Evolutionary conservation across 2,329 filamentous ascomycete species (phyloP).

Genomic region (Thyridium curvatum): DNA sequence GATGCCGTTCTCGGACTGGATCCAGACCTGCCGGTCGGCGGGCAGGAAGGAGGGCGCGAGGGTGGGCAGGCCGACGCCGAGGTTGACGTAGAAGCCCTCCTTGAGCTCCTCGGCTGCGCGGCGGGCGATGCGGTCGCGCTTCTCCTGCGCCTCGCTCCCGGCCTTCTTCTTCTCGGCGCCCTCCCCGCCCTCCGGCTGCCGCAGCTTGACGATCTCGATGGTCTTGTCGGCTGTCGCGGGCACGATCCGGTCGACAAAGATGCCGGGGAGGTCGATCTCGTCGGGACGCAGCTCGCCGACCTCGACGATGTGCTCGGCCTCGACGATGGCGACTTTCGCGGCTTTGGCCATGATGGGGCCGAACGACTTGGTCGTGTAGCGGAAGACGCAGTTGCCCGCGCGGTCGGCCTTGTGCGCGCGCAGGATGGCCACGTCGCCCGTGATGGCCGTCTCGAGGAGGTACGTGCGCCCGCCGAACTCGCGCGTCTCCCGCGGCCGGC

Average conservation of each 20-base stretch:
- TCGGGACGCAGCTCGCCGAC: slow-evolving; percentile 67
- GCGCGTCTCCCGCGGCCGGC: slow-evolving; percentile 61
- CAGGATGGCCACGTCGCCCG: slow-evolving; percentile 71
- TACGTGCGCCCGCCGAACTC: slow-evolving; percentile 68
- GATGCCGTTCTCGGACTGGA: slow-evolving; percentile 84
- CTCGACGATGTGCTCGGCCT: slow-evolving; percentile 78
- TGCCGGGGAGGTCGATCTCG: slow-evolving; percentile 72
- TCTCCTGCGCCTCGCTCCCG: slow-evolving; percentile 39
- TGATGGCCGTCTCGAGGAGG: slow-evolving; percentile 70
- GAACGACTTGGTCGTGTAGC: slow-evolving; percentile 72
- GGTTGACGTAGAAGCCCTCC: slow-evolving; percentile 73
- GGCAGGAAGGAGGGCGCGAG: slow-evolving; percentile 74
- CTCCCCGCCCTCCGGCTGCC: slow-evolving; percentile 31
- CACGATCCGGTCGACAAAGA: slow-evolving; percentile 77
- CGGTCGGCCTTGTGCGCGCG: slow-evolving; percentile 72
- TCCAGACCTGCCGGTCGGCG: slow-evolving; percentile 64
- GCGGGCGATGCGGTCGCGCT: slow-evolving; percentile 66
- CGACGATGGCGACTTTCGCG: slow-evolving; percentile 70
- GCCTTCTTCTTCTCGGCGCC: slow-evolving; percentile 26
- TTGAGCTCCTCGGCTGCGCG: slow-evolving; percentile 77
- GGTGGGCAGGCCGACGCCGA: slow-evolving; percentile 81
- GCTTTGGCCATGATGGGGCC: slow-evolving; percentile 77
- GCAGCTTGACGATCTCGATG: slow-evolving; percentile 63
- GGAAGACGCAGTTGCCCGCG: slow-evolving; percentile 74
- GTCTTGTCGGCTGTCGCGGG: slow-evolving; percentile 65